phyloP scores from a whole-genome alignment of 176 grass and related monocot genomes.

The Oryza brachyantha region DNA sequence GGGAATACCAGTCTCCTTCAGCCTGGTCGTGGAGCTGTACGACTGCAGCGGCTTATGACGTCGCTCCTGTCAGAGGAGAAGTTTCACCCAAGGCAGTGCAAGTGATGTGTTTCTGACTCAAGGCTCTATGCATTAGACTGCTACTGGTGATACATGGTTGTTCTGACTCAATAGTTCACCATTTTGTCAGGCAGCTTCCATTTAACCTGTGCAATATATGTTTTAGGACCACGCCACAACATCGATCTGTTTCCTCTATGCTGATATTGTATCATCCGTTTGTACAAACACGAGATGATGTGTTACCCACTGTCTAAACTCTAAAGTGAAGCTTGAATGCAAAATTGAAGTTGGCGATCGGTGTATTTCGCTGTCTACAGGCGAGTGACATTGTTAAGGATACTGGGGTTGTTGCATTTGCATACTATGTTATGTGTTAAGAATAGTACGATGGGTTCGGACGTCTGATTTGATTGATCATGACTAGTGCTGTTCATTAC shows the following conservation, averaged over 20 bases:
- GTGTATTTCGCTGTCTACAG: not conserved
- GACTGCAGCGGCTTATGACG: conserved; percentile 40
- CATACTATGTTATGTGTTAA: not conserved
- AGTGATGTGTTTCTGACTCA: conserved; percentile 26
- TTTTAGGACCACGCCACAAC: conserved; percentile 11
- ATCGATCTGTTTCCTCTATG: not conserved
- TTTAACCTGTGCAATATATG: not conserved
- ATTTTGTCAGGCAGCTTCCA: conserved; percentile 34
- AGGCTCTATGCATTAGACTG: conserved; percentile 14
- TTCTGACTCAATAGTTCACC: not conserved
- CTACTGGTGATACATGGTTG: not conserved
- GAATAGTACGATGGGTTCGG: not conserved
- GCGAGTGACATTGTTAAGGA: not conserved
- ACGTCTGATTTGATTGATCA: not conserved
- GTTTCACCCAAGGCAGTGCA: conserved; percentile 65
- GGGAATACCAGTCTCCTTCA: conserved; percentile 35
- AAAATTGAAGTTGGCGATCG: not conserved
- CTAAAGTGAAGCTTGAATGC: not conserved
- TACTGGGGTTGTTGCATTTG: not conserved
- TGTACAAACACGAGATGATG: not conserved
- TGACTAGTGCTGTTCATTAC: not conserved
- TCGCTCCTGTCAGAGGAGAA: conserved; percentile 47
- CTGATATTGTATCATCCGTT: not conserved
- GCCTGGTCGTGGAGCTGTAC: conserved; percentile 45
- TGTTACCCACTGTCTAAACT: not conserved